phyloP scores from a whole-genome alignment of 139 green algal genomes.

The Coelastrella sp. region DNA sequence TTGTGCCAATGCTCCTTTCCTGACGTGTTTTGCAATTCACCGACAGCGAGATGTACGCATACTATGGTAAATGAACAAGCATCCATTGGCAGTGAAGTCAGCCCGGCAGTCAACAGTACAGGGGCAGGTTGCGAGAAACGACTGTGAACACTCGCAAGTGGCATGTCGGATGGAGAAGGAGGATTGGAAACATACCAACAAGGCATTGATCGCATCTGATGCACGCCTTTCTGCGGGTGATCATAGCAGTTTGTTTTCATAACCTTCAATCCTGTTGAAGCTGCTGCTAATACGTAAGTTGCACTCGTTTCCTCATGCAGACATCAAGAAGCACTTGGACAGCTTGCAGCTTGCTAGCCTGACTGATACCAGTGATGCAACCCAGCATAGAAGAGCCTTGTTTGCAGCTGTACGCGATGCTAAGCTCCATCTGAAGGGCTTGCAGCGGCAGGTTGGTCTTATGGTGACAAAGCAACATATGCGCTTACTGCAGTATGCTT shows the following conservation, averaged over 20 bases:
- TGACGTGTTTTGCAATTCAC: too few species aligned
- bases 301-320: background rate
- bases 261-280: background rate
- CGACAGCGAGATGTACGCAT: too few species aligned
- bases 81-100: background rate
- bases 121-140: background rate
- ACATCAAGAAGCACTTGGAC: background rate
- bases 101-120: background rate
- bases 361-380: background rate
- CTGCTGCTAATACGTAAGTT: background rate
- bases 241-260: background rate
- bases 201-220: background rate
- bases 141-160: too few species aligned
- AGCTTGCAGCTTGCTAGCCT: background rate
- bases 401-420: conserved; percentile 17
- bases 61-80: too few species aligned
- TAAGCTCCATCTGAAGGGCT: background rate
- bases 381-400: background rate
- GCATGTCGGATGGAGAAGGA: background rate
- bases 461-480: background rate
- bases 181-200: background rate
- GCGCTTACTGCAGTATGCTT: background rate
- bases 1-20: too few species aligned
- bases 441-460: conserved; percentile 2
- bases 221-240: background rate